Evolutionary conservation across 208 protist genomes (phyloP).

Genomic region (Dictyostelium gargantuum): DNA sequence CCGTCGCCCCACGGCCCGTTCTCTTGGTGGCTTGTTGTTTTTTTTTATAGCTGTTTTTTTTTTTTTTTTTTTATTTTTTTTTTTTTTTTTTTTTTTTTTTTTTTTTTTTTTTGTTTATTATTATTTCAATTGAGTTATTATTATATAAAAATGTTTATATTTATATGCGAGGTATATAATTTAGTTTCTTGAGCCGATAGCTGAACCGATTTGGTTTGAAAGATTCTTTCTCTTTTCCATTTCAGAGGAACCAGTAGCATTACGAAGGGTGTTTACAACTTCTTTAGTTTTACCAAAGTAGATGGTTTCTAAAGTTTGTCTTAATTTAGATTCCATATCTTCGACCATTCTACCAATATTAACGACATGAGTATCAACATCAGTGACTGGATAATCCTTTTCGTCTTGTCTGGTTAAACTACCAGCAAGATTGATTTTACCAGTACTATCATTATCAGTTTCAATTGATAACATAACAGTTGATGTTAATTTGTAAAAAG

Average conservation of each 20-base stretch:
- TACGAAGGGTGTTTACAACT: constrained; percentile 83
- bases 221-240: constrained; percentile 63
- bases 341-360: constrained; percentile 89
- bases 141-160: not conserved
- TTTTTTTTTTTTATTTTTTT: too few relatives aligned
- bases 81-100: too few relatives aligned
- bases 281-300: constrained; percentile 90
- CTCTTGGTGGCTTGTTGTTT: too few relatives aligned
- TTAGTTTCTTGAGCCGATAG: constrained; percentile 2
- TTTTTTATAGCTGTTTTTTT: too few relatives aligned
- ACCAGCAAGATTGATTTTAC: constrained; percentile 84
- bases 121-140: not conserved
- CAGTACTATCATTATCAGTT: constrained; percentile 76
- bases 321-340: constrained; percentile 87
- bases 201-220: constrained; percentile 61
- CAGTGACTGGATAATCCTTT: constrained; percentile 70
- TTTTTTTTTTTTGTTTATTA: too few relatives aligned
- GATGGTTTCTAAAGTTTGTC: constrained; percentile 84
- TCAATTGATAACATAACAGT: constrained; percentile 86
- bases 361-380: constrained; percentile 79
- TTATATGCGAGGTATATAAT: not conserved
- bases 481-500: constrained; percentile 89
- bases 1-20: too few relatives aligned
- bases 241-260: constrained; percentile 21
- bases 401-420: constrained; percentile 84